Conservation (phyloP, 2,329 filamentous ascomycete species). For the Aspergillus sp. region DNA sequence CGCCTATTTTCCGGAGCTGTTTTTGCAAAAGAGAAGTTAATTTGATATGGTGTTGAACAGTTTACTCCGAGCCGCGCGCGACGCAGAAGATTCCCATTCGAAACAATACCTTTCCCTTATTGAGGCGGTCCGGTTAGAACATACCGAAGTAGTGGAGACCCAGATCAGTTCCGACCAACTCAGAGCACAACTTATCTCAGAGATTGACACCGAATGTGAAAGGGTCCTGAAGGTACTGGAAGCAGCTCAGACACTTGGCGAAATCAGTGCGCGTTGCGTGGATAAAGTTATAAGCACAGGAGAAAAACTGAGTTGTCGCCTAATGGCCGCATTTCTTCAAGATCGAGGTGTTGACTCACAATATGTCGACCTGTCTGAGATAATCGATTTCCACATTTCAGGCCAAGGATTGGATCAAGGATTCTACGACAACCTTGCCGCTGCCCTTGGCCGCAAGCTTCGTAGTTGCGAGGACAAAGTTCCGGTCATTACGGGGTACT, state of each 20-base stretch:
- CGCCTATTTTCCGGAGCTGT: background rate
- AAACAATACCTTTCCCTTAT: constrained; percentile 72
- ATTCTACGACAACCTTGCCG: constrained; percentile 69
- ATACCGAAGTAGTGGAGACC: constrained; percentile 68
- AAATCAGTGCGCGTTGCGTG: constrained; percentile 75
- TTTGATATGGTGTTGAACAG: constrained; percentile 23
- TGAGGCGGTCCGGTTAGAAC: constrained; percentile 77
- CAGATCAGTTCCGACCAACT: constrained; percentile 61
- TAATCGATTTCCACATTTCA: constrained; percentile 64
- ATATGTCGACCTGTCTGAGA: constrained; percentile 85
- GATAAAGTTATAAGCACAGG: constrained; percentile 92
- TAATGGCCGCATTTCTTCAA: constrained; percentile 81
- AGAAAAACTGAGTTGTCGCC: constrained; percentile 91
- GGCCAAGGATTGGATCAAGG: constrained; percentile 60
- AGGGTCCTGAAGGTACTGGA: constrained; percentile 74
- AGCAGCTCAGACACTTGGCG: constrained; percentile 60
- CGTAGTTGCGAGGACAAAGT: constrained; percentile 65
- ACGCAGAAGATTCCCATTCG: constrained; percentile 48
- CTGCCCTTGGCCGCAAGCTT: constrained; percentile 64
- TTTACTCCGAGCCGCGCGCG: constrained; percentile 49
- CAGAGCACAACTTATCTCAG: constrained; percentile 59
- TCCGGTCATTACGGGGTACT: constrained; percentile 87
- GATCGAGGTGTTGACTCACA: constrained; percentile 80
- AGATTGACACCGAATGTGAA: constrained; percentile 76
- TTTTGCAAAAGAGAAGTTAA: constrained; percentile 3